Percentiles rank a stretch among this genome's conserved stretches.
phyloP scores from a whole-genome alignment of 2,329 filamentous ascomycete species.

The Aspergillus sp. region DNA sequence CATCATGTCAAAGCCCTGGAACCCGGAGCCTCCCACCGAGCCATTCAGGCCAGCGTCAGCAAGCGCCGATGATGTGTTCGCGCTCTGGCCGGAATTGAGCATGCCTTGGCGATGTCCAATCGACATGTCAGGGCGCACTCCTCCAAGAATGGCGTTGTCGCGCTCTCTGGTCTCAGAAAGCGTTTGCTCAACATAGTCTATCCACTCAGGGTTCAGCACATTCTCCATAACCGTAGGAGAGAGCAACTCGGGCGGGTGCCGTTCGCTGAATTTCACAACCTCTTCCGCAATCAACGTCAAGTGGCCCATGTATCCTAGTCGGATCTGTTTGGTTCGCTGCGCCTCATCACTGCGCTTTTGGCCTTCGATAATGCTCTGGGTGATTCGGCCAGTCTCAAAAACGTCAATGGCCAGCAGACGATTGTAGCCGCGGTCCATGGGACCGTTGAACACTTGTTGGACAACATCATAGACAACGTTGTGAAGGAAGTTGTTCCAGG shows the following conservation, averaged over 20 bases:
- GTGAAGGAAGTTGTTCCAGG: conserved; percentile 99
- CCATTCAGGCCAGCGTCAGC: conserved; percentile 80
- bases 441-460: conserved; percentile 97
- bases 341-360: conserved; percentile 85
- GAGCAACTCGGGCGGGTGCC: conserved; percentile 83
- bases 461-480: conserved; percentile 99
- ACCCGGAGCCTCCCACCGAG: conserved; percentile 50
- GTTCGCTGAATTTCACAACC: conserved; percentile 96
- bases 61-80: conserved; percentile 67
- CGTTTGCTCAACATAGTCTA: conserved; percentile 90
- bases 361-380: conserved; percentile 86
- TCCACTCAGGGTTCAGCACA: conserved; percentile 88
- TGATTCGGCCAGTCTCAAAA: conserved; percentile 87
- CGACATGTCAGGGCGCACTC: conserved; percentile 87
- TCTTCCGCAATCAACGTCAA: conserved; percentile 96
- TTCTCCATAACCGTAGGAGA: conserved; percentile 82
- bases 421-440: conserved; percentile 95
- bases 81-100: conserved; percentile 59
- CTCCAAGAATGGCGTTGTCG: conserved; percentile 97
- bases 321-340: conserved; percentile 79
- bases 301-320: conserved; percentile 98
- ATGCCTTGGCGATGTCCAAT: conserved; percentile 75
- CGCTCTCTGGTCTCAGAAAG: conserved; percentile 91
- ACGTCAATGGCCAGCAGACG: conserved; percentile 85
- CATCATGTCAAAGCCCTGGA: conserved; percentile 67